Evolutionary conservation across 129 eudicot genomes (phyloP), one percentile per base, ranked within the genome.

Genomic region (Flaveria trinervia): DNA sequence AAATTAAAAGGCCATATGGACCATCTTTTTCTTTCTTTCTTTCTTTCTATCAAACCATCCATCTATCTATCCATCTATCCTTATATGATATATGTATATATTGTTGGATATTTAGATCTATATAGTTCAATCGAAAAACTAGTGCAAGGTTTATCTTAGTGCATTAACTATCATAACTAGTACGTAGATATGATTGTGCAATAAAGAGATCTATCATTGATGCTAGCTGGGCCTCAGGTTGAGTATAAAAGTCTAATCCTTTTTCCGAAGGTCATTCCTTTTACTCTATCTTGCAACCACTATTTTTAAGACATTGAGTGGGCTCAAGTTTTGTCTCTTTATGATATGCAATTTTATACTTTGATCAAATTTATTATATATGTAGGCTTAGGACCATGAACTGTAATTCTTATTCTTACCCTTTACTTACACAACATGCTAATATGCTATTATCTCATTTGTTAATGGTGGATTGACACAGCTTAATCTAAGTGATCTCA

Each of bases 401-500:
- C 39, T 17, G n/a, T 39, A 55, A 56, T 65, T 26, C 26, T 56
- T 23, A 41, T 0, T 12, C 52, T 23, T 50, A 48, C 1, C 61
- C 61, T 71, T 49, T 28, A 66, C 52, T 51, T 39, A 20, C 11
- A 8, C 68, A 30, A 52, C 68, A 15, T 43, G 48, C 26, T 46
- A 18, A 52, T 77, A 15, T 43, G 48, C 41, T 46, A 18, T 71
- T 61, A 30, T 72, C 41, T 79, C 33, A 33, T 41, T 76, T 67
- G 5, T 23, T 45, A 39, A 51, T 62, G 66, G 44, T 77, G 83
- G 77, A 68, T 83, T 88, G 66, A 36, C 80, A 73, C 96, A 91
- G 97, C 98, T 91, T 80, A 83, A 83, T 82, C 26, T 83, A 59
- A 94, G 97, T 68, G 98, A 89, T 86, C 92, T 94, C 78, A 94